Evolutionary conservation across 371 early-diverging fungal genomes (phyloP), one percentile per base, ranked within the genome.

Genomic region (Mortierella sp.): DNA sequence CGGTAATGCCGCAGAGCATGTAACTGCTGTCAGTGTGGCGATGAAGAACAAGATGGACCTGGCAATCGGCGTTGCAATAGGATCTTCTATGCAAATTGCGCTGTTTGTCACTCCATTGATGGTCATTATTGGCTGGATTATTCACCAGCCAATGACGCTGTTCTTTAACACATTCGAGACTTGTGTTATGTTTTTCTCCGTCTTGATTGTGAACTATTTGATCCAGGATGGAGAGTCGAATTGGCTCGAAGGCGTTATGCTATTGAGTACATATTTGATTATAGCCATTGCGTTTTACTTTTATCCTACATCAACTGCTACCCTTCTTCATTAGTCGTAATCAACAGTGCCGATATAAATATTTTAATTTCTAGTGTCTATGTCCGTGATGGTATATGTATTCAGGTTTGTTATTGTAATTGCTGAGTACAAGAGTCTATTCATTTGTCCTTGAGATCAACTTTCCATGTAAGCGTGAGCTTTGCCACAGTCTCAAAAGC

Each of bases 11-110:
- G 94, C 94, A 14, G 94, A 93, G 81, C 96, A 97, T 78, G 88
- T 94, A 47, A 94, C 94, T 1, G 96, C 96, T 8, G 93, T 96
- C 5, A 90, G 93, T 2, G 91, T 93, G 22, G 96, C 98, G 2
- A 87, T 94, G 75, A 91, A 94, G 68, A 91, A 96, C 88, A 97
- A 97, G 89, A 97, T 97, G 97, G 95, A 97, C 72, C 83, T 97
- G 51, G 93, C 95, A 0, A 88, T 97, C 40, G 92, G 94, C 47
- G 94, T 97, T 22, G 96, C 98, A 12, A 87, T 97, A 10, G 98
- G 97, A 10, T 94, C 94, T 20, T 92, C 92, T 60, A 93, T 95
- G 90, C 97, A 97, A 80, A 96, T 97, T 59, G 95, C 96, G 0
- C 86, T 97, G 28, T 88, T 97, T 60, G 96, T 96, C 5, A 93